Percentiles rank a stretch among this genome's conserved stretches.
Conservation (phyloP, 1,139 yeast genomes). For the Hyphopichia wangnamkhiaoensis region DNA sequence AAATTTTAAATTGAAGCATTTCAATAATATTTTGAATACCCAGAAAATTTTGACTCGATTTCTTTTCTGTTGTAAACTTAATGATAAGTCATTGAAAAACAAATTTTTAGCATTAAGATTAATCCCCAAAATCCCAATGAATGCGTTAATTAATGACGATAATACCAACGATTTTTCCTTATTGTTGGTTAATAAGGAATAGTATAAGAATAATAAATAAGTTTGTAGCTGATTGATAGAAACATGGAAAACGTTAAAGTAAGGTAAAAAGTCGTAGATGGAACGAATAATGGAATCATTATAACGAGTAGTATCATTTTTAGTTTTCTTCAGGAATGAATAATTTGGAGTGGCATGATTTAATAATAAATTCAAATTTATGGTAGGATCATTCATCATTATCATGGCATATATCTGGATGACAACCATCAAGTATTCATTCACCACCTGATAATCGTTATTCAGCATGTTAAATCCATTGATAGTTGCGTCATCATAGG, state of each 20-base stretch:
- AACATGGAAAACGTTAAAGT: constrained; percentile 46
- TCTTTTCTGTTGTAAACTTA: constrained; percentile 38
- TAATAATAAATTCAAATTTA: constrained; percentile 41
- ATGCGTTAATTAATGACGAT: constrained; percentile 45
- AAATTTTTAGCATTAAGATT: constrained; percentile 48
- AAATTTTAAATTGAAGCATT: constrained; percentile 52
- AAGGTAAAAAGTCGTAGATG: constrained; percentile 48
- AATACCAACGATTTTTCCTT: constrained; percentile 48
- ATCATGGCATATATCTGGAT: constrained; percentile 50
- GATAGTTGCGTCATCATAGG: constrained; percentile 51
- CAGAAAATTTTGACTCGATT: constrained; percentile 62
- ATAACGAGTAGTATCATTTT: constrained; percentile 14
- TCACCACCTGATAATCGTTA: constrained; percentile 52
- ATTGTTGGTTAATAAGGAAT: constrained; percentile 46
- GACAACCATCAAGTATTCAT: constrained; percentile 49
- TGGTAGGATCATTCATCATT: constrained; percentile 49
- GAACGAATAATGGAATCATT: constrained; percentile 30
- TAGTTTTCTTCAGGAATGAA: constrained; percentile 18
- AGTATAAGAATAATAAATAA: constrained; percentile 42
- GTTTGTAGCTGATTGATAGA: constrained; percentile 45
- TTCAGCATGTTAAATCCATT: constrained; percentile 53
- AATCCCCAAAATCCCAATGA: constrained; percentile 49
- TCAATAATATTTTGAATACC: constrained; percentile 56
- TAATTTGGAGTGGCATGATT: constrained; percentile 43
- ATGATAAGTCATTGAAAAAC: constrained; percentile 47